Base-by-base conservation (phyloP, 1,139 yeast species). In the Blastobotrys illinoisensis region DNA sequence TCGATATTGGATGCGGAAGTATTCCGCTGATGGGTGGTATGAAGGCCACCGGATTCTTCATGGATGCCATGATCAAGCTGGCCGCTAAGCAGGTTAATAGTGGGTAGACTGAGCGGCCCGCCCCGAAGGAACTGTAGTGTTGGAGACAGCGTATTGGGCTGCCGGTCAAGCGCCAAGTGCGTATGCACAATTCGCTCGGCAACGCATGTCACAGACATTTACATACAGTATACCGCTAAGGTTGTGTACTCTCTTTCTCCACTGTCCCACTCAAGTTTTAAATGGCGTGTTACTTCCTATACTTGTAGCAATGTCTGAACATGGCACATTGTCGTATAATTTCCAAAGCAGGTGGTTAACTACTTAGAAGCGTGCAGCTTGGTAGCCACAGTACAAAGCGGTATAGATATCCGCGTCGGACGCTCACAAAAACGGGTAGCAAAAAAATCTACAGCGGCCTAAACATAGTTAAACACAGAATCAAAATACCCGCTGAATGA, bases 1-100 rank as follows among this genome's bases (percentile, higher is more conserved):
- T 71, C 52, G 76, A 74, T 44, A 75, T 75, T 57, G 79, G 79
- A 2, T 66, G 76, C 54, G 64, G 63, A 47, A 69, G 69, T 49
- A 73, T 76, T 14, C 75, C 76, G 5, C 63, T 76, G 9, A 52
- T 45, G 47, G 54, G 49, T 3, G 54, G 54, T 1, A 52, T 52
- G 46, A 26, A 45, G 18, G 23, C 46, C 23, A 36, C 50, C 9
- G 13, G 43, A 9, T 7, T 4, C 5, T n/a, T 16, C n/a, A 14
- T 52, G 36, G 45, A 51, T 16, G 11, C 44, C 24, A 43, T 36
- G 14, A 48, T 51, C 46, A 44, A 44, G 46, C 16, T 51, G 14
- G 54, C 51, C 20, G 54, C 48, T 2, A 49, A 43, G 24, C 40
- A 44, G 16, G 51, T 48, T 16, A 26, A 43, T 7, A 46, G 28